Evolutionary conservation across 306 rosid genomes (phyloP).

Genomic region (Trifolium subterraneum): DNA sequence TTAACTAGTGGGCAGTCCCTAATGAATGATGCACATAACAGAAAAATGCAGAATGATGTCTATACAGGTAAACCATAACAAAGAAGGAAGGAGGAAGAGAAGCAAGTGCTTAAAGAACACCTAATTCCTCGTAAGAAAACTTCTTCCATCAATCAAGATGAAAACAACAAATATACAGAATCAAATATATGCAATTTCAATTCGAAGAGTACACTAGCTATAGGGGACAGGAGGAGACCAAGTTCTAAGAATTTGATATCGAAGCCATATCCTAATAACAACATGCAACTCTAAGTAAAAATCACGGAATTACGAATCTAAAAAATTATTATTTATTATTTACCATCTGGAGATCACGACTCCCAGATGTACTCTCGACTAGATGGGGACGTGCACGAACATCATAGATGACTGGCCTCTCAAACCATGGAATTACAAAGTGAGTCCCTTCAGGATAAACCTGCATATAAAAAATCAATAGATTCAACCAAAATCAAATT

Average conservation of each 20-base stretch:
- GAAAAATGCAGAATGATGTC: not conserved
- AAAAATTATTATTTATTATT: not conserved
- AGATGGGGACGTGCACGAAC: constrained; percentile 80
- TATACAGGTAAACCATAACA: not conserved
- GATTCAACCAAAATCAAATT: not conserved
- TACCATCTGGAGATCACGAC: constrained; percentile 90
- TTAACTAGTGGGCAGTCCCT: no score
- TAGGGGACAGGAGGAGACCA: no score
- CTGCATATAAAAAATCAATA: constrained; percentile 47
- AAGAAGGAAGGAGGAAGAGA: not conserved
- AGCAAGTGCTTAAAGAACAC: no score
- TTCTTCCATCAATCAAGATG: not conserved
- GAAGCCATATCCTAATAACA: not conserved
- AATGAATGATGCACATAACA: not conserved
- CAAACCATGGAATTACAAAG: constrained; percentile 83
- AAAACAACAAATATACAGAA: not conserved
- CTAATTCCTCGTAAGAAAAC: not conserved
- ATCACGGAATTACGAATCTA: no score
- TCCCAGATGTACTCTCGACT: constrained; percentile 77
- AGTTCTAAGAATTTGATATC: not conserved
- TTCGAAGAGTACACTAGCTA: not conserved
- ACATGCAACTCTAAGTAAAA: not conserved
- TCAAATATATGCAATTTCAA: not conserved
- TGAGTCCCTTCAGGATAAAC: constrained; percentile 96
- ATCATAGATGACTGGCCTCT: constrained; percentile 85